Percentiles rank a stretch among this genome's conserved stretches.
phyloP scores from a whole-genome alignment of 345 rosid species.

The Psidium guajava region DNA sequence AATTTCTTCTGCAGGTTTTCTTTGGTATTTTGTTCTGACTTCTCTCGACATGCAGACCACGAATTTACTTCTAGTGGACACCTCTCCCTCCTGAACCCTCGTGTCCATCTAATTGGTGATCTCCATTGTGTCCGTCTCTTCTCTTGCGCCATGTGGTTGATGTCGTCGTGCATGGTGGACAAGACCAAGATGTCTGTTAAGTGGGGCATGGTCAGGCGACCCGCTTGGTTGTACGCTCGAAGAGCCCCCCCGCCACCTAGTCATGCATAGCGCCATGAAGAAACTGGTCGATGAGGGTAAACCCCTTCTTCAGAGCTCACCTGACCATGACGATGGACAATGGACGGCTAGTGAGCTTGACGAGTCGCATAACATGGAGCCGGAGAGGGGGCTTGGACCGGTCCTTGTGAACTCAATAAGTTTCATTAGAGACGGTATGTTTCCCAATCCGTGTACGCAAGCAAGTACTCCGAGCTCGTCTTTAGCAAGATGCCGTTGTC shows the following conservation, averaged over 20 bases:
- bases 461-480: constrained; percentile 56
- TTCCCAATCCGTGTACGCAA: constrained; percentile 57
- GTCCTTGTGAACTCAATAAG: constrained; percentile 52
- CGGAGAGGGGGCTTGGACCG: constrained; percentile 44
- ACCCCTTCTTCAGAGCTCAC: constrained; percentile 47
- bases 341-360: constrained; percentile 67
- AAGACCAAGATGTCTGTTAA: constrained; percentile 48
- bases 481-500: constrained; percentile 14
- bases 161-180: constrained; percentile 68
- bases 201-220: constrained; percentile 46
- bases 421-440: constrained; percentile 48
- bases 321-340: constrained; percentile 73
- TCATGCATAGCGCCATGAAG: constrained; percentile 47
- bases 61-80: too few species aligned
- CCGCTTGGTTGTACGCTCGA: constrained; percentile 59
- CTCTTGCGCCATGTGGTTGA: constrained; percentile 65
- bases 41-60: too few species aligned
- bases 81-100: too few species aligned
- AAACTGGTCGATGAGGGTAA: constrained; percentile 50
- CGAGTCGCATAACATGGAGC: constrained; percentile 61
- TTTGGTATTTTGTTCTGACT: too few species aligned
- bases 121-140: too few species aligned
- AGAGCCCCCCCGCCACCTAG: constrained; percentile 44
- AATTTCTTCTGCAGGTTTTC: too few species aligned
- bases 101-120: too few species aligned